Base-by-base conservation (phyloP, 1,284 basidiomycete genomes). In the Puccinia hordei region DNA sequence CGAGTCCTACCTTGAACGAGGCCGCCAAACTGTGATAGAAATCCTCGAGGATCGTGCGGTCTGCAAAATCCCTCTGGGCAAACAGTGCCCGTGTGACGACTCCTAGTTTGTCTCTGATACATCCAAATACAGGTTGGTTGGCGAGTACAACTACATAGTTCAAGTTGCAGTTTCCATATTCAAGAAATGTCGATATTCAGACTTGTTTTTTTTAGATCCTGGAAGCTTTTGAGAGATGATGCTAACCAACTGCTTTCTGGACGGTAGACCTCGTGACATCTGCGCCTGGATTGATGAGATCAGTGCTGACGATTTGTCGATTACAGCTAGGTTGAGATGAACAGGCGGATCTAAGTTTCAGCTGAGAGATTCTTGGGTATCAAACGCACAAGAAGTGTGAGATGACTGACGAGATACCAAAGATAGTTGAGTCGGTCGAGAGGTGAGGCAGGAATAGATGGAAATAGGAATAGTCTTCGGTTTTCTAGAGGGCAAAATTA, bases 381-480 rank as follows among this genome's bases (percentile, higher is more conserved):
- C n/a, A n/a, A n/a, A n/a, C n/a, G n/a, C n/a, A n/a, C n/a, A 44
- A 27, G 41, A 41, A 72, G 30, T 63, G n/a, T 46, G 55, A n/a
- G 22, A 65, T 27, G 69, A 87, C 91, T 86, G 83, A 93, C 90
- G 94, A 96, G 84, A 98, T 97, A 44, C 95, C 95, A 85, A 97
- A 98, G 66, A 97, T 87, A 0, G 95, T 98, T 15, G 89, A 71
- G 80, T 78, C 19, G 44, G 51, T 85, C 80, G 82, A 86, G 51
- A 61, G 80, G 68, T 17, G 87, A 86, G 10, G 80, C 22, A 79
- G 82, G 27, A 83, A 90, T 33, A 95, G 86, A 85, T 96, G 94
- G 85, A 99, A 99, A 86, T 98, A 98, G 3, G 92, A 95, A 85
- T 98, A 99, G 85, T 99, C 96, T 87, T 99, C 96, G 41, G 91